A percentile compares a stretch with the other conserved stretches of the same genome.
These are phyloP conservation scores for Prosopis cineraria DNA, from an alignment of 306 rosid species.

Conservation along the genomic window DNA sequence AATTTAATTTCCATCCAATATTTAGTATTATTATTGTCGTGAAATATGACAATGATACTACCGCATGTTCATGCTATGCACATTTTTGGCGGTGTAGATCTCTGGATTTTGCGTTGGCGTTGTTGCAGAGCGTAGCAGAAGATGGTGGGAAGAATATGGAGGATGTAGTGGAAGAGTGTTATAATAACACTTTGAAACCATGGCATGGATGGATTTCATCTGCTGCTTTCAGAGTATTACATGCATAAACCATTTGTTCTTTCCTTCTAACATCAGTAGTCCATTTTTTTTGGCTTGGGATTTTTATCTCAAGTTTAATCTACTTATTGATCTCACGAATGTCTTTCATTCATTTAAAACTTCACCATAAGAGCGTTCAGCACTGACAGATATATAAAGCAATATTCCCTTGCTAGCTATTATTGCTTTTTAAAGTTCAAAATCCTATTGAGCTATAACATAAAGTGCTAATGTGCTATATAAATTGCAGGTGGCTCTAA, in stretches of 20 bases:
- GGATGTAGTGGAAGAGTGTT: conserved; percentile 76
- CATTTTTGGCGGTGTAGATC: conserved; percentile 47
- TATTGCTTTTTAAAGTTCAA: not conserved
- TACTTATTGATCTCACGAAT: not conserved
- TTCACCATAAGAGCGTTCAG: not conserved
- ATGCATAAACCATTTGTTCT: conserved; percentile 2
- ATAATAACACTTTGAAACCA: conserved; percentile 64
- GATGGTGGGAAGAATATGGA: conserved; percentile 67
- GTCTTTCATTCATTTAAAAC: not conserved
- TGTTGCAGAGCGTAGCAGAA: conserved; percentile 50
- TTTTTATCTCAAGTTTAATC: not conserved
- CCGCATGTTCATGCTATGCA: not conserved
- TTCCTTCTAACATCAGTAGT: conserved; percentile 26
- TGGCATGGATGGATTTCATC: conserved; percentile 99
- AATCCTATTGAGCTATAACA: not conserved
- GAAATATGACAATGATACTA: not conserved
- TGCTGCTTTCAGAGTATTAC: conserved; percentile 83
- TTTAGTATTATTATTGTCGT: not conserved
- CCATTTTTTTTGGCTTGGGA: not conserved
- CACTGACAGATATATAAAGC: not conserved
- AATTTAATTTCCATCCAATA: not conserved
- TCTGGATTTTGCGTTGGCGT: conserved; percentile 64
- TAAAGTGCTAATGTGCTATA: not conserved
- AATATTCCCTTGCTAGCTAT: not conserved
- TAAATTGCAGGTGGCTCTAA: conserved; percentile 77